Evolutionary conservation across 1,139 yeast genomes (phyloP), one percentile per base, ranked within the genome.

Genomic region (Citeromyces hawaiiensis): DNA sequence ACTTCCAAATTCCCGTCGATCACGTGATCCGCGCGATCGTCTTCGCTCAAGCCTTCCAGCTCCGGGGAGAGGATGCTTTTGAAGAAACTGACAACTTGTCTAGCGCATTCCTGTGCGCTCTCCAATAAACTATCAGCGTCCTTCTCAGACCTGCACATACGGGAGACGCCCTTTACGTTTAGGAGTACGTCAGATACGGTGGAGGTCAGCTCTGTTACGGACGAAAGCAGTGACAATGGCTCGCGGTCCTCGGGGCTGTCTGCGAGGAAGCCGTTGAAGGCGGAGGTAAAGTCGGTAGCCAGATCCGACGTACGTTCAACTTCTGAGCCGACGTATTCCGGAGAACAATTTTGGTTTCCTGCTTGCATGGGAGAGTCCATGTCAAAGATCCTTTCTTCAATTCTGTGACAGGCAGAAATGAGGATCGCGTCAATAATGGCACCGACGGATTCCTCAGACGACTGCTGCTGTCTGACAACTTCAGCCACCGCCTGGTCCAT

Each of bases 311-410:
- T 70, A 48, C 77, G 72, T 54, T 87, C 96, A 47, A 80, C 63
- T 38, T 83, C 63, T 0, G 93, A 79, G 36, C 79, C 63, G 33
- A 83, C 60, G 51, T 76, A 81, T 49, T 73, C 81, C 2, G 94
- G 86, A 0, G 93, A 73, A 2, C 94, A 69, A 53, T 78, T 77
- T 48, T 78, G 76, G 52, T 83, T 83, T 42, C 94, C 94, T 14
- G 91, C 86, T 56, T 82, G 91, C 71, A 82, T 72, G 17, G 93
- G 82, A 3, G 91, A 79, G 41, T 75, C 78, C 44, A 85, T 64
- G 50, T 80, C 88, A 51, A 73, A 81, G 39, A 81, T 64, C 0
- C 85, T 64, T 46, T 83, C 87, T 56, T 85, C 93, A 39, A 85
- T 68, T 40, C 87, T 67, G 45, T 76, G 77, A 29, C 82, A 73